These are phyloP conservation scores for Smallanthus sonchifolius DNA, from an alignment of 129 eudicot species.

Conservation along the genomic window DNA sequence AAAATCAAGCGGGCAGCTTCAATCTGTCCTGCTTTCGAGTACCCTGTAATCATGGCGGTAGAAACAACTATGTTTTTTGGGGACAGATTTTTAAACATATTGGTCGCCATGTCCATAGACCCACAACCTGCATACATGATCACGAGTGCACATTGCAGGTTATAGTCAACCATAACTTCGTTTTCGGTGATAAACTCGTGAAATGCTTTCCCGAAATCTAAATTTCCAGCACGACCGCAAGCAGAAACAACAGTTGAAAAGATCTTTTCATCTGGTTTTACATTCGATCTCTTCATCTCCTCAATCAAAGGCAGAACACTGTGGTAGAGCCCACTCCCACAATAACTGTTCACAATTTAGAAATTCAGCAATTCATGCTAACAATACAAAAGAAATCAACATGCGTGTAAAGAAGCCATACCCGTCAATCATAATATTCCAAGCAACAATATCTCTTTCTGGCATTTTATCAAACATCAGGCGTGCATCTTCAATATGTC, in stretches of 20 bases:
- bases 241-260: conserved; percentile 56
- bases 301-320: conserved; percentile 50
- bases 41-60: conserved; percentile 71
- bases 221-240: conserved; percentile 56
- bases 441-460: conserved; percentile 57
- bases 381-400: neutral
- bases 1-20: conserved; percentile 52
- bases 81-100: conserved; percentile 40
- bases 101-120: conserved; percentile 55
- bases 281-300: conserved; percentile 57
- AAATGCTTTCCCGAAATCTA: conserved; percentile 53
- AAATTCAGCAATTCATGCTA: conserved; percentile 1
- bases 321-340: conserved; percentile 41
- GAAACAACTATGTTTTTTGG: conserved; percentile 55
- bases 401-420: conserved; percentile 4
- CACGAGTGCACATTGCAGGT: conserved; percentile 54
- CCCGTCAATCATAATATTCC: conserved; percentile 77
- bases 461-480: conserved; percentile 75
- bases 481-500: conserved; percentile 51
- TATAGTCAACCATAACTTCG: conserved; percentile 36
- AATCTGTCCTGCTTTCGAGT: conserved; percentile 53
- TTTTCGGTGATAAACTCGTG: conserved; percentile 42
- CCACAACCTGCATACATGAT: conserved; percentile 73
- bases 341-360: conserved; percentile 41
- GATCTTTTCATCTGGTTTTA: conserved; percentile 48